Evolutionary conservation across 768 basidiomycete species (phyloP), one percentile per base, ranked within the genome.

Genomic region (Phylloporus scabripes): DNA sequence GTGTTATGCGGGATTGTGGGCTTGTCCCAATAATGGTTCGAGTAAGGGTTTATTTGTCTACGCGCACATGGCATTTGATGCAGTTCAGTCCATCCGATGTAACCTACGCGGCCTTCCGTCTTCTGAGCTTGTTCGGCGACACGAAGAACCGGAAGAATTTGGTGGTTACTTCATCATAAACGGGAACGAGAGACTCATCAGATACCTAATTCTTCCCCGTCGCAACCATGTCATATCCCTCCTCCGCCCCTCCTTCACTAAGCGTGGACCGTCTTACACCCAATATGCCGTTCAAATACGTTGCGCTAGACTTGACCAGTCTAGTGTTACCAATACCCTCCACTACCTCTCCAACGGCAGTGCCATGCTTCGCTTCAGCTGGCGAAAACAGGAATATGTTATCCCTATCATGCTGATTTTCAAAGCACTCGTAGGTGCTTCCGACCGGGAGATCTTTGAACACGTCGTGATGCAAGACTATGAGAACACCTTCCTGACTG

Each of bases 81-180:
- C 2, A 0, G 17, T 18, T 42, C 55, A 96, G 90, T 97, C 95
- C 8, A 83, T 82, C 18, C 76, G 95, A 50, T 99, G 96, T 64
- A 96, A 97, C 67, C 69, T 98, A n/a, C 83, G 84, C 39, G 77
- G 77, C 29, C 77, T 96, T 68, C 81, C 92, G 2, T 88, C 95
- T 8, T 79, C 86, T 8, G 86, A 92, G 40, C 83, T 99, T 39
- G 92, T 98, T 48, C 72, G 74, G 48, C 85, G 85, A 53, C 87
- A 95, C 64, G 96, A 99, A 75, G 96, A 99, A 61, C 85, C 96
- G 1, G 92, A 96, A 71, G 96, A 98, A 68, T 97, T 97, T 62
- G 96, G 96, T 45, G 96, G 95, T 24, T 98, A 99, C 71, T 99
- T 99, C 64, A 81, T 99, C 63, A 83, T 99, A 68, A 99, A 99